Base-by-base conservation (phyloP, 2,329 filamentous ascomycete species). In the Diaporthe sp. region DNA sequence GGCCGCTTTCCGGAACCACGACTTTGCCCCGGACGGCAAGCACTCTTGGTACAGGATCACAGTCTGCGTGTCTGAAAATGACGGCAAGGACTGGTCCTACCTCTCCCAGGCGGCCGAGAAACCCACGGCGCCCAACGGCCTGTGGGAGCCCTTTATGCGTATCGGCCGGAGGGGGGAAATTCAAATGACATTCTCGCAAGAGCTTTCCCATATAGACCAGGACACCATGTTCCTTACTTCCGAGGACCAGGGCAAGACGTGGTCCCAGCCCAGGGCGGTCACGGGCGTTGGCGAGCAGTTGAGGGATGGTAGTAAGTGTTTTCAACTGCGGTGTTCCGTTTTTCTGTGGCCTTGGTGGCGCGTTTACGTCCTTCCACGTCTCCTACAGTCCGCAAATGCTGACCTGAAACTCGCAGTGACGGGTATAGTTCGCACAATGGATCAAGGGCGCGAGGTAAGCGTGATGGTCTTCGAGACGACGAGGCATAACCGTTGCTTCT, bases 111-210 rank as follows among this genome's bases (percentile, higher is more conserved):
- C 86, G 5, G 80, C 79, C 0, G 83, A 87, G 80, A 86, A 82
- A 59, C 15, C 51, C 27, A 71, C 69, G 4, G 74, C 71, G 47
- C 74, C 74, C 6, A 74, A 70, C 71, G 86, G 86, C 0, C 79
- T 88, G 25, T 88, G 86, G 87, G 87, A 88, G 77, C 87, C 87
- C 0, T 88, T 88, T 73, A 85, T 88, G 83, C 81, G 86, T 1
- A 74, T 75, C 37, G 74, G 72, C 9, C 27, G 27, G 44, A 35
- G 61, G 25, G 71, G 71, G 37, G 84, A 85, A 74, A 79, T 87
- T 1, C 85, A 87, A 75, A 78, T 87, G 75, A 85, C 82, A 19
- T 88, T 84, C 76, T 87, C 86, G 32, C 82, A 85, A 72, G 86
- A 88, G 78, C 84, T 85, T 44, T 84, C 85, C 6, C 79, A 76